Evolutionary conservation across 2,329 filamentous ascomycete species (phyloP).

Genomic region (Metarhizium sp.): DNA sequence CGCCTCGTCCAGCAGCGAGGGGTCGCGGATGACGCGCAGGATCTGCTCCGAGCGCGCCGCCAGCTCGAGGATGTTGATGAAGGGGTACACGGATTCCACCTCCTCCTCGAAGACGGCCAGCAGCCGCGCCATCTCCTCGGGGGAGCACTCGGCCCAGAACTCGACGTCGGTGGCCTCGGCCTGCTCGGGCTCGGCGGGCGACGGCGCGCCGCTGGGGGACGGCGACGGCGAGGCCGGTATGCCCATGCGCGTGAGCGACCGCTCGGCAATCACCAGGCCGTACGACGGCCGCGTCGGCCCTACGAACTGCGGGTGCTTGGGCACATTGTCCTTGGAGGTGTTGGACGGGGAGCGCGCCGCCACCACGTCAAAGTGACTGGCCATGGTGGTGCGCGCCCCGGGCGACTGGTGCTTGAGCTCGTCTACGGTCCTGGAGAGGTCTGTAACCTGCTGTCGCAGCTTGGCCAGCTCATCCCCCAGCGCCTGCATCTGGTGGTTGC

Average conservation of each 20-base stretch:
- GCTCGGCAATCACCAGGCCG: constrained; percentile 24
- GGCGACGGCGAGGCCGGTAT: constrained; percentile 19
- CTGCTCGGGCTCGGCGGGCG: constrained; percentile 8
- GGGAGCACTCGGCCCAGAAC: constrained; percentile 15
- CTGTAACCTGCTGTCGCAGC: constrained; percentile 20
- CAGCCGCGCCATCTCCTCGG: constrained; percentile 20
- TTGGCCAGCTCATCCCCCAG: constrained; percentile 19
- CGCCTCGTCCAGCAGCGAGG: neutral
- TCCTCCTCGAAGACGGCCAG: constrained; percentile 30
- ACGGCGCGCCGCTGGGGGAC: constrained; percentile 15
- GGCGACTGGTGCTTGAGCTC: constrained; percentile 16
- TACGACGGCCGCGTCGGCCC: constrained; percentile 26
- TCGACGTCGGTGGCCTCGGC: constrained; percentile 7
- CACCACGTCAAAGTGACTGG: constrained; percentile 8
- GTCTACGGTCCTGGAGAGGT: constrained; percentile 17
- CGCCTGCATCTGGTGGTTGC: constrained; percentile 10
- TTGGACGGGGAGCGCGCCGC: constrained; percentile 11
- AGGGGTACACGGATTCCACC: constrained; percentile 27
- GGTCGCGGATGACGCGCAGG: constrained; percentile 13
- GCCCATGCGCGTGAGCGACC: constrained; percentile 25
- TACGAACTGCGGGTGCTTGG: constrained; percentile 25
- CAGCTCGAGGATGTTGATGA: constrained; percentile 20
- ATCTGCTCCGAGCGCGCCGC: constrained; percentile 16
- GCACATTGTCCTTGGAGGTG: constrained; percentile 12
- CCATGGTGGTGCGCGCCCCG: constrained; percentile 6